Base-by-base conservation (phyloP, 495 filamentous ascomycete genomes). In the Achaetomiella virescens region DNA sequence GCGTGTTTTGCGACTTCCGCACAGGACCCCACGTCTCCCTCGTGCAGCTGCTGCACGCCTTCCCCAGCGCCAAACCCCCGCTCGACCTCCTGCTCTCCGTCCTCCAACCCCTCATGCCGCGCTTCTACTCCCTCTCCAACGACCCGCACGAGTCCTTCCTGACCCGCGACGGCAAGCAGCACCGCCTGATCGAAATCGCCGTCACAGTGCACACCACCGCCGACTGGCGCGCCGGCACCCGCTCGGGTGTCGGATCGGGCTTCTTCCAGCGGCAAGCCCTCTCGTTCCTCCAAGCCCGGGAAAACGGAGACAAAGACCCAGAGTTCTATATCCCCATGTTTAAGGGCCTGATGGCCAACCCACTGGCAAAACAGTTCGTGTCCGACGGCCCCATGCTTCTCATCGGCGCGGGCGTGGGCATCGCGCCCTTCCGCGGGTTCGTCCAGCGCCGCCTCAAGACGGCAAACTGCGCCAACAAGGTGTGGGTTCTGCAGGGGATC, bases 401-500 rank as follows among this genome's bases (percentile, higher is more conserved):
- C 22, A 95, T 98, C 70, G 93, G 93, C 38, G 95, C 93, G 6
- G 93, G 93, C 37, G 93, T 98, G 20, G 93, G 93, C 54, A 89
- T 98, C 69, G 93, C 93, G 18, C 93, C 93, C 1, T 98, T 98
- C 80, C 83, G 93, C 33, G 93, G 93, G 24, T 98, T 98, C 67
- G 95, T 98, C 24, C 89, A 97, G 72, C 88, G 92, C 52, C 85
- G 93, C 12, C 80, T 98, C 50, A 88, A 89, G 77, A 96, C 89
- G 48, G 93, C 95, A 55, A 98, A 95, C 72, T 97, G 93, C 69
- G 91, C 90, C 45, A 98, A 97, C 75, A 98, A 98, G 73, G 93
- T 97, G 61, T 98, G 93, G 93, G 92, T 98, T 46, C 82, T 98
- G 40, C 93, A 98, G 71, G 93, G 93, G n/a, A 81, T 97, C 27